Evolutionary conservation across 1,139 yeast genomes (phyloP).

Genomic region (Yamadazyma trypodendri): DNA sequence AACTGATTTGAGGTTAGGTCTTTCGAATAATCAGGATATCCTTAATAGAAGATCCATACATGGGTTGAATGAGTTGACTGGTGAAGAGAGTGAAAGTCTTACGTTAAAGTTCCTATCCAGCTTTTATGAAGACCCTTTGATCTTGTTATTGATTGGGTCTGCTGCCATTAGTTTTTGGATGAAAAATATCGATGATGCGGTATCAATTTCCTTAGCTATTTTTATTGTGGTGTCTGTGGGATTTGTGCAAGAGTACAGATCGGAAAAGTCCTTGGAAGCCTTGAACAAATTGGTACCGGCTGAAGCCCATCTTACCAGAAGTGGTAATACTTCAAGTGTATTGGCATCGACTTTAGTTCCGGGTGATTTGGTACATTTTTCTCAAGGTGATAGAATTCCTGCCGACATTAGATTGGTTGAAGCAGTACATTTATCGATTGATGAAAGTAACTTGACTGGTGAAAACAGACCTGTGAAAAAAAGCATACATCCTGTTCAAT

Average conservation of each 20-base stretch:
- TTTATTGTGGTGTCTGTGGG: constrained; percentile 92
- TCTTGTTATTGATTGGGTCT: constrained; percentile 80
- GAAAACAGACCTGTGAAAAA: constrained; percentile 86
- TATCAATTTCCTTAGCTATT: constrained; percentile 85
- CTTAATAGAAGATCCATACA: constrained; percentile 66
- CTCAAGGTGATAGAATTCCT: constrained; percentile 92
- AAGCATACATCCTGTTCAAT: constrained; percentile 32
- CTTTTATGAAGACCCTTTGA: constrained; percentile 87
- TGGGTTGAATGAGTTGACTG: constrained; percentile 72
- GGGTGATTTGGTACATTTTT: constrained; percentile 85
- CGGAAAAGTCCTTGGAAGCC: constrained; percentile 91
- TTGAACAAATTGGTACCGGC: constrained; percentile 91
- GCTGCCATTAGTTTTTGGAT: constrained; percentile 80
- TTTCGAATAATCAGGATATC: constrained; percentile 67
- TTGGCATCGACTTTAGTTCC: constrained; percentile 87
- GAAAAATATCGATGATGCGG: constrained; percentile 93
- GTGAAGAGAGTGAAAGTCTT: constrained; percentile 76
- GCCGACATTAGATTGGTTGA: constrained; percentile 84
- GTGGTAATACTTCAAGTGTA: constrained; percentile 71
- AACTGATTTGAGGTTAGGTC: constrained; percentile 60
- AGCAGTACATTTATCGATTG: constrained; percentile 76
- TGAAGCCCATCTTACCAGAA: constrained; percentile 84
- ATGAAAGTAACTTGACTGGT: constrained; percentile 92
- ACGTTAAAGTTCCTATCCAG: constrained; percentile 68
- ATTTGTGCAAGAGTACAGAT: constrained; percentile 91